phyloP scores from a whole-genome alignment of 805 yeast genomes.

The Scheffersomyces amazonensis region DNA sequence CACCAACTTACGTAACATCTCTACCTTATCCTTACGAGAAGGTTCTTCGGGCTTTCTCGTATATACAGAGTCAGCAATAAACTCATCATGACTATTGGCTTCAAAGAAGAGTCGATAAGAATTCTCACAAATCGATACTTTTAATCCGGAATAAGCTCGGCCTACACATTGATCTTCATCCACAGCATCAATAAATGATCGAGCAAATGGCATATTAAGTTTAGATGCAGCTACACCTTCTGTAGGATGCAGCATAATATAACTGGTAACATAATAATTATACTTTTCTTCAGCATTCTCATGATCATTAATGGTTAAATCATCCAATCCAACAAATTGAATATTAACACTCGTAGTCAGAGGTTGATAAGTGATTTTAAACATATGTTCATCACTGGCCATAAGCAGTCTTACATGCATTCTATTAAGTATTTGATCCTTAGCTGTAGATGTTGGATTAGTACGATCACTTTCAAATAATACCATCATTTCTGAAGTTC shows the following conservation, averaged over 20 bases:
- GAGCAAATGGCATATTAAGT: slow-evolving; percentile 76
- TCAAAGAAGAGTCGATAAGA: slow-evolving; percentile 82
- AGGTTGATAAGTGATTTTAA: slow-evolving; percentile 74
- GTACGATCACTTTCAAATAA: slow-evolving; percentile 81
- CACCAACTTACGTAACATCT: slow-evolving; percentile 35
- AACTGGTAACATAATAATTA: slow-evolving; percentile 92
- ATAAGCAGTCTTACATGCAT: slow-evolving; percentile 80
- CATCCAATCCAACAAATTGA: slow-evolving; percentile 85
- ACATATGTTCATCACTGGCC: slow-evolving; percentile 85
- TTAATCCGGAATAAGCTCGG: slow-evolving; percentile 62
- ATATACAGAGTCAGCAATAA: slow-evolving; percentile 58
- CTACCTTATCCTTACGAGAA: slow-evolving; percentile 25
- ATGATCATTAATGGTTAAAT: slow-evolving; percentile 68
- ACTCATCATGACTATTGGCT: slow-evolving; percentile 73
- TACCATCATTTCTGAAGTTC: slow-evolving; percentile 74
- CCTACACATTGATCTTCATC: slow-evolving; percentile 62
- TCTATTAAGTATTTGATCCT: slow-evolving; percentile 86
- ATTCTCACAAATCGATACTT: slow-evolving; percentile 74
- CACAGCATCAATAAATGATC: slow-evolving; percentile 51
- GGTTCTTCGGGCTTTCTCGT: slow-evolving; percentile 29
- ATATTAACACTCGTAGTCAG: slow-evolving; percentile 53
- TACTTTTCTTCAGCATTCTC: slow-evolving; percentile 79
- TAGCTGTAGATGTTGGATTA: slow-evolving; percentile 63
- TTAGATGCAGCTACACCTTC: slow-evolving; percentile 86
- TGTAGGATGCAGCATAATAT: slow-evolving; percentile 92